Evolutionary conservation across 306 rosid species (phyloP), one percentile per base, ranked within the genome.

Genomic region (Oemleria cerasiformis): DNA sequence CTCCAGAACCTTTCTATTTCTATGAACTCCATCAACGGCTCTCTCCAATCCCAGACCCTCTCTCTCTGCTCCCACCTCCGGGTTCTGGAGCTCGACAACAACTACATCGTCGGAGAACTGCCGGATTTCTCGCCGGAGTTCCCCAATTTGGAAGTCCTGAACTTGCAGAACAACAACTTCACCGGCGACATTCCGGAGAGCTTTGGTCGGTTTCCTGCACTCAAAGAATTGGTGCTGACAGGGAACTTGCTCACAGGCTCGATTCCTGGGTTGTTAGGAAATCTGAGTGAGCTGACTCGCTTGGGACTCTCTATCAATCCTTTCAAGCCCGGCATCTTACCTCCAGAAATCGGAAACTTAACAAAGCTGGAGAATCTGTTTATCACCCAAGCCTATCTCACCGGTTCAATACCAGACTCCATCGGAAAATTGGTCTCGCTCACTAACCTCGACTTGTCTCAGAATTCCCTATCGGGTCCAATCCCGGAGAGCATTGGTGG

Each of bases 271-370:
- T 84, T 77, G 54, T 64, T 94, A 19, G 87, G 96, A 13, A 89
- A 86, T 59, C 92, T 91, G 54, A 81, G 57, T 4, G 82, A 82
- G 86, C 67, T 94, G 72, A 86, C 82, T 67, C 63, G 5, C 0
- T 58, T 94, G 30, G 83, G 47, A 30, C 79, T 94, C 2, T 86
- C 81, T 56, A 65, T 12, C 19, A 89, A 82, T 58, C 79, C 86
- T 0, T 54, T 82, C 51, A 82, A 56, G 16, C 79, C 82, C 54
- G 51, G 79, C 16, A 77, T 76, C n/a, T 61, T 94, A 12, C 96
- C 99, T 62, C 39, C 80, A 2, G 85, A 89, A 19, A 68, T 91
- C 21, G 99, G 99, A 72, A 91, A 86, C 61, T 75, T 94, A 2
- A 74, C 77, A 0, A 87, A 84, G 50, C 91, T 94, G 0, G 80